A percentile compares a stretch with the other conserved stretches of the same genome.
phyloP scores from a whole-genome alignment of 495 filamentous ascomycete genomes.

The Penicillium argentinense region DNA sequence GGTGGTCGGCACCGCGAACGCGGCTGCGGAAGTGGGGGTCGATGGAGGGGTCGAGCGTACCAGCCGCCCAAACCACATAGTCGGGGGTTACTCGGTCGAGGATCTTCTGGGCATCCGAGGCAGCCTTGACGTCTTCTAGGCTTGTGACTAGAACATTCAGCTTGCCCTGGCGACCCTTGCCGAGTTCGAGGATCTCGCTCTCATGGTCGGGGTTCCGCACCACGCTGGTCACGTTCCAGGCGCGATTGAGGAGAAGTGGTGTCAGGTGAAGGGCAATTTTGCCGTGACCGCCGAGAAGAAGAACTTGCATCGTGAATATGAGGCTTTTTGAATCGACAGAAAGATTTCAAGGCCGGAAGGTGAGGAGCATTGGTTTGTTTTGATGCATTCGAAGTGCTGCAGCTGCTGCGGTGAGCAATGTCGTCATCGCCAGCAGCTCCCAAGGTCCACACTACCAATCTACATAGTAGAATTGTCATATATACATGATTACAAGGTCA shows the following conservation, averaged over 20 bases:
- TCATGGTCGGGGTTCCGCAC: constrained; percentile 72
- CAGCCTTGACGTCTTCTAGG: constrained; percentile 65
- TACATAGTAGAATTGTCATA: too few relatives aligned
- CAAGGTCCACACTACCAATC: too few relatives aligned
- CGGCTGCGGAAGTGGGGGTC: constrained; percentile 5
- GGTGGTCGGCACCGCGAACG: neutral
- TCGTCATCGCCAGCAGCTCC: too few relatives aligned
- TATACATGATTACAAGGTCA: too few relatives aligned
- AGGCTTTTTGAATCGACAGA: neutral
- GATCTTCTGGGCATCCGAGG: constrained; percentile 59
- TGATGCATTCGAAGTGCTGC: too few relatives aligned
- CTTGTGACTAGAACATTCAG: constrained; percentile 64
- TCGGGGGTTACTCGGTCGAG: constrained; percentile 60
- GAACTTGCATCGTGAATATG: constrained; percentile 52
- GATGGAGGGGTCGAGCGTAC: constrained; percentile 40
- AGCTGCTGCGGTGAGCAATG: constrained; percentile 1
- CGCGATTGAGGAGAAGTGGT: constrained; percentile 67
- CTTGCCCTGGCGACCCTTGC: constrained; percentile 52
- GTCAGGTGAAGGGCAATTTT: constrained; percentile 76
- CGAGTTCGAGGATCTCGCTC: constrained; percentile 58
- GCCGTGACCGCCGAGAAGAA: constrained; percentile 80
- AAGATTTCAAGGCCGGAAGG: too few relatives aligned
- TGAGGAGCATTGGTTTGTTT: neutral
- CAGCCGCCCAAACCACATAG: constrained; percentile 80
- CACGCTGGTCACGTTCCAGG: constrained; percentile 74